These are phyloP conservation scores for Colletotrichum viniferum DNA, from an alignment of 2,329 filamentous ascomycete genomes.

Conservation along the genomic window DNA sequence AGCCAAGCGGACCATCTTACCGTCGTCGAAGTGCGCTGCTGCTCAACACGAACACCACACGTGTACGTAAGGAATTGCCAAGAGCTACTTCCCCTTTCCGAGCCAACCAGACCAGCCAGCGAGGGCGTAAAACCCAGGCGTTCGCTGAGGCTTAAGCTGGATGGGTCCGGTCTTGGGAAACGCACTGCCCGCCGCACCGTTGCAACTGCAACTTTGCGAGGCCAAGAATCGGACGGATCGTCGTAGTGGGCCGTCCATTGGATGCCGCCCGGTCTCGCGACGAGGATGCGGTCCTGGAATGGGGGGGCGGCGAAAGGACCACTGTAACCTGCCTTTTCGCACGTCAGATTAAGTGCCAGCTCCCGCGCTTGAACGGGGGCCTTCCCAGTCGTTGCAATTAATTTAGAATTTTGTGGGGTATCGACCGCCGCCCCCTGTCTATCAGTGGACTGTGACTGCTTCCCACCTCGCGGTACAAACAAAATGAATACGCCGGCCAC, in stretches of 20 bases:
- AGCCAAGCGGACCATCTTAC: neutral
- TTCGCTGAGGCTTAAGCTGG: neutral
- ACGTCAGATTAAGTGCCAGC: neutral
- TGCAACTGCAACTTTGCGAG: neutral
- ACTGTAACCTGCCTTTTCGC: neutral
- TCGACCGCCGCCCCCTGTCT: neutral
- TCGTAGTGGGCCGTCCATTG: neutral
- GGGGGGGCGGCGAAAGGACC: neutral
- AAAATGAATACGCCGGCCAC: neutral
- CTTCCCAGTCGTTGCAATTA: neutral
- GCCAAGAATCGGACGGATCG: conserved; percentile 4
- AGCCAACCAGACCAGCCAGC: neutral
- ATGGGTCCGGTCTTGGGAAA: neutral
- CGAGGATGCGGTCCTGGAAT: neutral
- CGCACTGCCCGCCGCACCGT: neutral
- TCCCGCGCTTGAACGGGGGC: neutral
- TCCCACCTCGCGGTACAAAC: neutral
- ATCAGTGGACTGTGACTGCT: neutral
- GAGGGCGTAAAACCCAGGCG: neutral
- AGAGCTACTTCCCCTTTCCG: neutral
- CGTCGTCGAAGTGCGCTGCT: neutral
- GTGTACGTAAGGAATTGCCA: conserved; percentile 11
- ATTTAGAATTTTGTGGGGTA: conserved; percentile 9
- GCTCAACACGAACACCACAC: neutral
- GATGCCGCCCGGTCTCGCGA: neutral